These are phyloP conservation scores for Coemansia aciculifera DNA, from an alignment of 192 early-diverging fungal genomes.

Conservation along the genomic window DNA sequence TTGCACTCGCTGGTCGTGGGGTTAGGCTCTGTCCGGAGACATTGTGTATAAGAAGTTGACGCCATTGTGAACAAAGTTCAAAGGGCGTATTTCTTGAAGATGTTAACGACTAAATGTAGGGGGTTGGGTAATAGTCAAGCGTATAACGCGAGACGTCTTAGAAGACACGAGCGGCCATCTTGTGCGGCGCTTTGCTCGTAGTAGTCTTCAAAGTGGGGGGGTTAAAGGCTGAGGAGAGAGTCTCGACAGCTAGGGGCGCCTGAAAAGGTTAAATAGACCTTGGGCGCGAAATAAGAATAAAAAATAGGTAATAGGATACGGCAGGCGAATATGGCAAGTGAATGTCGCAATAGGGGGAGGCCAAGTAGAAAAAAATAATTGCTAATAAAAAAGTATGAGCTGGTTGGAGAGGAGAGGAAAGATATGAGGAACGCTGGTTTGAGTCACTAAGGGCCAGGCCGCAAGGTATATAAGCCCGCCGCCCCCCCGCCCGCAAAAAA, in stretches of 20 bases:
- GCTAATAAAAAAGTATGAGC: slow-evolving; percentile 10
- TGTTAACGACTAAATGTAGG: slow-evolving; percentile 21
- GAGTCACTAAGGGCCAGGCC: slow-evolving; percentile 21
- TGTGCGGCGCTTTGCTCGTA: slow-evolving; percentile 40
- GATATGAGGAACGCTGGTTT: slow-evolving; percentile 7
- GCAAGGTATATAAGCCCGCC: slow-evolving; percentile 16
- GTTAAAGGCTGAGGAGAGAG: slow-evolving; percentile 24
- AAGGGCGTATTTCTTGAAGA: slow-evolving; percentile 22
- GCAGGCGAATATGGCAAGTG: background rate
- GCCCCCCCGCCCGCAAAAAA: background rate
- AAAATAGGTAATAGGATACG: background rate
- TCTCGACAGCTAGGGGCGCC: slow-evolving; percentile 28
- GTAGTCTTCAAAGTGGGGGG: slow-evolving; percentile 40
- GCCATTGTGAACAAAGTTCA: slow-evolving; percentile 56
- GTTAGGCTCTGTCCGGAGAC: slow-evolving; percentile 49
- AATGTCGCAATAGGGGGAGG: background rate
- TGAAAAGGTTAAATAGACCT: slow-evolving; percentile 15
- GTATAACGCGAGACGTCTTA: slow-evolving; percentile 43
- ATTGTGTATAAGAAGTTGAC: slow-evolving; percentile 37
- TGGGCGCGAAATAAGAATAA: slow-evolving; percentile 28
- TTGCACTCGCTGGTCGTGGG: slow-evolving; percentile 42
- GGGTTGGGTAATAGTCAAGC: slow-evolving; percentile 30
- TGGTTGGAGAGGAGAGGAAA: slow-evolving; percentile 15
- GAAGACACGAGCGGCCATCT: slow-evolving; percentile 58
- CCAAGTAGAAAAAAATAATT: background rate